Percentiles rank a stretch among this genome's conserved stretches.
Evolutionary conservation across 176 grass and related monocot genomes (phyloP).

Genomic region (Phyllostachys edulis): DNA sequence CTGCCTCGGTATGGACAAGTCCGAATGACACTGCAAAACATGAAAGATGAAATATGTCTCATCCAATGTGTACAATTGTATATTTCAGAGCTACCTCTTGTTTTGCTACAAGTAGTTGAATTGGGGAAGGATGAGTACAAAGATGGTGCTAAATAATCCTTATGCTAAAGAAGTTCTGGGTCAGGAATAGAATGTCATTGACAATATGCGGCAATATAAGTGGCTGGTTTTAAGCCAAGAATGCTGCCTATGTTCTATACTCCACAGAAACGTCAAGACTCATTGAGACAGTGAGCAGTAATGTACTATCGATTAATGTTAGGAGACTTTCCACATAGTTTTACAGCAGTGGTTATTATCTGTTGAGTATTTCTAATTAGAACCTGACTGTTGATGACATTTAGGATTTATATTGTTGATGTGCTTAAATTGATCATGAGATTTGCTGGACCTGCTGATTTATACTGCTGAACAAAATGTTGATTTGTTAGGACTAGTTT

Average conservation of each 20-base stretch:
- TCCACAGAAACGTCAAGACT: not conserved
- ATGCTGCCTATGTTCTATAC: not conserved
- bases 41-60: not conserved
- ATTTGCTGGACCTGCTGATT: not conserved
- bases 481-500: not conserved
- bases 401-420: not conserved
- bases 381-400: not conserved
- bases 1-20: not conserved
- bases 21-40: not conserved
- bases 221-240: conserved; percentile 11
- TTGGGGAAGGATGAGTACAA: not conserved
- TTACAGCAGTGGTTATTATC: not conserved
- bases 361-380: not conserved
- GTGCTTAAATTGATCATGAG: not conserved
- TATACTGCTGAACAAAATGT: not conserved
- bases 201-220: not conserved
- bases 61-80: not conserved
- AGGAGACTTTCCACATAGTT: not conserved
- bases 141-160: not conserved
- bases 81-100: conserved; percentile 6
- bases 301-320: not conserved
- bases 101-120: not conserved
- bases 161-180: not conserved
- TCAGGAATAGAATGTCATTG: not conserved
- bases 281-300: not conserved